These are phyloP conservation scores for bread wheat (Triticum aestivum) DNA, from an alignment of 176 grass and related monocot species.

Conservation along the genomic window IWGSC_CS_RefSeq_v2.1 NC_057806.1:627918081-627918580, in stretches of 20 bases:
- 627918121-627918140: slow-evolving; percentile 16
- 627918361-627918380: slow-evolving; percentile 40
- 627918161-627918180: slow-evolving; percentile 85
- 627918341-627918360: slow-evolving; percentile 71
- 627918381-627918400: slow-evolving; percentile 83
- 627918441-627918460: neutral
- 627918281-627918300: slow-evolving; percentile 86
- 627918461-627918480: neutral
- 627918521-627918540: slow-evolving; percentile 56
- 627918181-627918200: slow-evolving; percentile 47
- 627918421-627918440: neutral
- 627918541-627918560: slow-evolving; percentile 83
- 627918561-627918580: slow-evolving; percentile 66
- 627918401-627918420: slow-evolving; percentile 28
- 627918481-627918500: neutral
- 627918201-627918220: slow-evolving; percentile 1
- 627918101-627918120: neutral
- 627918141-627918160: slow-evolving; percentile 80
- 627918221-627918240: neutral
- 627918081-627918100: neutral
- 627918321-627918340: slow-evolving; percentile 44
- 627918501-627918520: neutral
- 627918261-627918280: slow-evolving; percentile 48
- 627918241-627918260: neutral
- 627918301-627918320: slow-evolving; percentile 72